These are phyloP conservation scores for Saccharomyces uvarum DNA, from an alignment of 1,139 yeast species.

Conservation along the genomic window DNA sequence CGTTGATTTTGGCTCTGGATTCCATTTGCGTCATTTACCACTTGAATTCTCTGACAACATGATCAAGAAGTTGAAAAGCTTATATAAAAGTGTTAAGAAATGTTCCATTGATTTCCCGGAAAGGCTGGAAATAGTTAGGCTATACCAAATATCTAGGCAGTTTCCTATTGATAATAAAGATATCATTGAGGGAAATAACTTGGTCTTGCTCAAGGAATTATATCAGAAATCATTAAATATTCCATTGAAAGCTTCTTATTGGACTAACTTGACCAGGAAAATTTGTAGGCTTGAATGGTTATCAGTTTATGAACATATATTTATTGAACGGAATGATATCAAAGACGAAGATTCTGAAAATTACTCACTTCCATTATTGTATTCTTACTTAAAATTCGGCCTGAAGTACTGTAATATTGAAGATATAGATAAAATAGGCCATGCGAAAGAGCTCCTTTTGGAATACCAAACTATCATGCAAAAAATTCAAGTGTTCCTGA, in stretches of 20 bases:
- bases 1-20: conserved; percentile 7
- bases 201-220: conserved; percentile 7
- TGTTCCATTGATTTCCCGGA: conserved; percentile 14
- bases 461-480: conserved; percentile 14
- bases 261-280: conserved; percentile 5
- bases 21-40: conserved; percentile 8
- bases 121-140: conserved; percentile 3
- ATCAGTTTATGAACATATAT: conserved; percentile 11
- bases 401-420: conserved; percentile 11
- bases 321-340: conserved; percentile 12
- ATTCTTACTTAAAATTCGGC: conserved; percentile 16
- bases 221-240: conserved; percentile 7
- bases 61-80: conserved; percentile 3
- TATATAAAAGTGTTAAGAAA: not conserved
- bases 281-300: conserved; percentile 18
- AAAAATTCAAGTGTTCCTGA: conserved; percentile 20
- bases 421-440: conserved; percentile 11
- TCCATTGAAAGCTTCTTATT: conserved; percentile 7
- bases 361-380: conserved; percentile 32
- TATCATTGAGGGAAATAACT: not conserved
- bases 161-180: not conserved
- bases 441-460: conserved; percentile 11
- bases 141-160: not conserved
- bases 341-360: conserved; percentile 35
- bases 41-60: conserved; percentile 7